Evolutionary conservation across 495 filamentous ascomycete genomes (phyloP).

Genomic region (Penicillium odoratum): DNA sequence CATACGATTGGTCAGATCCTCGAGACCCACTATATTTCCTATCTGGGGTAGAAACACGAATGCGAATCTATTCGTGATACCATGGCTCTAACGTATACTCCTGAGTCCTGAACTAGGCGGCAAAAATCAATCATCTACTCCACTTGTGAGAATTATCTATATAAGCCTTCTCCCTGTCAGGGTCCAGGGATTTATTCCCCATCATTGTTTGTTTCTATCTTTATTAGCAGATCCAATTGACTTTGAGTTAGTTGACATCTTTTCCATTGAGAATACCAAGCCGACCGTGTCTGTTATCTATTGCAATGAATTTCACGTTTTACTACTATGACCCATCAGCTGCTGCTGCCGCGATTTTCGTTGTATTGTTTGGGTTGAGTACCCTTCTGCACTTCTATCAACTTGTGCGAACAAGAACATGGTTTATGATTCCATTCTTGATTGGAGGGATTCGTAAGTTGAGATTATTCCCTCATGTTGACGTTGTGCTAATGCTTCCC

Average conservation of each 20-base stretch:
- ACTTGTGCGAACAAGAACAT: slow-evolving; percentile 42
- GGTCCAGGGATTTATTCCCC: not conserved
- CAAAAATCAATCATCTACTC: not conserved
- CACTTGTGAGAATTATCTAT: not conserved
- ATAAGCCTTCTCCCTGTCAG: not conserved
- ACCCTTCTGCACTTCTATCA: slow-evolving; percentile 48
- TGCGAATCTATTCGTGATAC: not conserved
- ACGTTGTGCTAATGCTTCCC: too few species aligned
- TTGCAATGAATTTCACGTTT: slow-evolving; percentile 22
- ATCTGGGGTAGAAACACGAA: not conserved
- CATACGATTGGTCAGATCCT: not conserved
- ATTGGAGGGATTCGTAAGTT: slow-evolving; percentile 54
- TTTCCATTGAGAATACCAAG: too few species aligned
- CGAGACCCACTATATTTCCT: not conserved
- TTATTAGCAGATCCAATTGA: not conserved
- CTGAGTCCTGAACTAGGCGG: not conserved
- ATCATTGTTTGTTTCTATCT: not conserved
- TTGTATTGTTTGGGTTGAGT: slow-evolving; percentile 44
- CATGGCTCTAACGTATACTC: not conserved
- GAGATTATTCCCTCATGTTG: not conserved
- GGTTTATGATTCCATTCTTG: slow-evolving; percentile 58
- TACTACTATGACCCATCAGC: slow-evolving; percentile 52
- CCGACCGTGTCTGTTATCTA: not conserved
- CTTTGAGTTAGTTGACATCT: not conserved
- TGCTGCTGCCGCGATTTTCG: slow-evolving; percentile 51